A percentile compares a stretch with the other conserved stretches of the same genome.
Conservation (phyloP, 2,329 filamentous ascomycete species). For the Verticillium dahliae region DNA sequence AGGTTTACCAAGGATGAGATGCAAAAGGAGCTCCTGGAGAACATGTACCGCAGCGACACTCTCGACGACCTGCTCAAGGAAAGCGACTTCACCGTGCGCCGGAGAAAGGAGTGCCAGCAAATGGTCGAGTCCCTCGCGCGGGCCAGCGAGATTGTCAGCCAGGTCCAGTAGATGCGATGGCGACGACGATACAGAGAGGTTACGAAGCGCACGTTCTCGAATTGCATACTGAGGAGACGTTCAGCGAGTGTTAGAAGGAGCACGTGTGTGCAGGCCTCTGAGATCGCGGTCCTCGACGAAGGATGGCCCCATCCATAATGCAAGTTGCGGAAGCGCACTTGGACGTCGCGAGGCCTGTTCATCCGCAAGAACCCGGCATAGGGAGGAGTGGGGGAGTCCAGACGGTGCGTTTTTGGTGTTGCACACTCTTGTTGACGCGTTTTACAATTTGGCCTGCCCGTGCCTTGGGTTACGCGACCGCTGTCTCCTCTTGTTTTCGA, state of each 20-base stretch:
- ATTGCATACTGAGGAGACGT: background rate
- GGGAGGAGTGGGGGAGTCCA: background rate
- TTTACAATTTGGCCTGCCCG: background rate
- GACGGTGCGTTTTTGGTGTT: background rate
- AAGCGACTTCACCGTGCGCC: constrained; percentile 90
- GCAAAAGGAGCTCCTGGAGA: constrained; percentile 93
- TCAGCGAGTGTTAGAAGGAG: background rate
- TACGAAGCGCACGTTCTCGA: background rate
- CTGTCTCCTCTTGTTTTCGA: background rate
- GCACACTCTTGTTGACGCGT: background rate
- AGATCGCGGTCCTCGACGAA: background rate
- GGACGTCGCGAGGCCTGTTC: background rate
- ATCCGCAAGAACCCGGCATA: background rate
- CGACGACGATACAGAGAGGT: background rate
- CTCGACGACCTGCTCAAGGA: constrained; percentile 95
- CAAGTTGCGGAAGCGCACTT: background rate
- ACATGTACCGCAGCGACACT: constrained; percentile 90
- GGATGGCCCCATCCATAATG: background rate
- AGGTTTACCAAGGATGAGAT: constrained; percentile 87
- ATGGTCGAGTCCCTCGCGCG: constrained; percentile 93
- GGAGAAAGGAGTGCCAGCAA: constrained; percentile 96
- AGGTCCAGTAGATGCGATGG: constrained; percentile 47
- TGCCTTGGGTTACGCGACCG: background rate
- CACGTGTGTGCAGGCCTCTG: background rate
- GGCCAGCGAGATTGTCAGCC: constrained; percentile 93